phyloP scores from a whole-genome alignment of 441 rosid genomes.

The Melastoma candidum region DNA sequence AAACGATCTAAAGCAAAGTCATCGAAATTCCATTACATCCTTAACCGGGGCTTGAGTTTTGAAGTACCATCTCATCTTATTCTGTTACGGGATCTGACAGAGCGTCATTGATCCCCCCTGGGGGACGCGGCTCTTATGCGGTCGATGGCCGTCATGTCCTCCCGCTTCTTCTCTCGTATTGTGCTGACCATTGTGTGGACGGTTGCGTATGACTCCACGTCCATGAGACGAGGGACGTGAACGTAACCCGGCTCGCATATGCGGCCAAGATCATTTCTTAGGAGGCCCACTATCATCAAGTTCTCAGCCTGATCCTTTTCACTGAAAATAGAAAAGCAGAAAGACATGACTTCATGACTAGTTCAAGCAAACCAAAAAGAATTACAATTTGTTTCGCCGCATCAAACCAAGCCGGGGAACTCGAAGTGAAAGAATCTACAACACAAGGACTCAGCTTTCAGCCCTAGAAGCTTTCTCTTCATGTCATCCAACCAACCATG shows the following conservation, averaged over 20 bases:
- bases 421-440: too few relatives aligned
- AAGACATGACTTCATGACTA: not conserved
- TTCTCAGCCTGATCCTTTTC: conserved; percentile 98
- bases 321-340: conserved; percentile 15
- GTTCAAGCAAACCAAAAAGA: not conserved
- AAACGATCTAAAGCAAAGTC: too few relatives aligned
- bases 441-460: conserved; percentile 12
- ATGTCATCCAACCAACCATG: conserved; percentile 54
- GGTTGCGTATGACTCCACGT: conserved; percentile 90
- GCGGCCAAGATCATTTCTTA: conserved; percentile 91
- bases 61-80: conserved; percentile 74
- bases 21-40: conserved; percentile 49
- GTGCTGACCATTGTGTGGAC: conserved; percentile 99
- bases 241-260: conserved; percentile 88
- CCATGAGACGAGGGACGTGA: conserved; percentile 87
- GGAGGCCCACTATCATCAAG: conserved; percentile 93
- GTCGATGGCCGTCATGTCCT: conserved; percentile 53
- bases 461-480: conserved; percentile 46
- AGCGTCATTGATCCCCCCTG: conserved; percentile 87
- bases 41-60: conserved; percentile 67
- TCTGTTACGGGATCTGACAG: conserved; percentile 78
- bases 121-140: conserved; percentile 91
- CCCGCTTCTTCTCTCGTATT: conserved; percentile 52
- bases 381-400: too few relatives aligned
- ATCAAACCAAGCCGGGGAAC: too few relatives aligned